Evolutionary conservation across 345 rosid genomes (phyloP), one percentile per base, ranked within the genome.

Genomic region (Zanthoxylum bungeanum): DNA sequence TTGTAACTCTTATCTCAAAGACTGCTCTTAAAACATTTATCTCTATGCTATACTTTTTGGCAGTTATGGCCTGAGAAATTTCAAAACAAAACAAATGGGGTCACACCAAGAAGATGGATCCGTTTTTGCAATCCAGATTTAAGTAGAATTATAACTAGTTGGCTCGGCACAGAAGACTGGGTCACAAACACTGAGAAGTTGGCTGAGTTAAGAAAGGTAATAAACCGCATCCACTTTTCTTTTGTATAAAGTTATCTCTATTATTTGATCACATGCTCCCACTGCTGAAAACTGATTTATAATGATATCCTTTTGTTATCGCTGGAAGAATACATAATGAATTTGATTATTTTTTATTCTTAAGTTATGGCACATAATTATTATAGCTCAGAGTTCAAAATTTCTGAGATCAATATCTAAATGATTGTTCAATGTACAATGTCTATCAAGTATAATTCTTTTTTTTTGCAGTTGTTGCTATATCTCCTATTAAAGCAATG

Each of bases 31-130:
- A n/a, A n/a, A 33, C 11, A 28, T 65, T 66, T 17, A 62, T 62
- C 36, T 69, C 34, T 79, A 28, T 73, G 73, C 61, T 68, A 58
- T 70, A 28, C 5, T 30, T 24, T 78, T 59, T 78, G 61, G 82
- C 85, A 87, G 95, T 67, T 90, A 73, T 90, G 93, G 89, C 96
- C 91, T 3, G 83, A 79, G 51, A 90, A 86, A 69, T 90, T 90
- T 75, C 91, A 88, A 79, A 90, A 90, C 64, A 90, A 90, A 77
- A 90, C 96, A 67, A 90, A 90, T 64, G 96, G 96, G 56, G 96
- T 90, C 64, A 90, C 93, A 19, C 93, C 96, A 62, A 82, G 96
- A 76, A 82, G 96, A 76, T 90, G 96, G 96, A 86, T 90, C 36
- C 78, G 77, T 10, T 90, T 90, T 78, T 90, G 96, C 74, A 90